A percentile compares a stretch with the other conserved stretches of the same genome.
Evolutionary conservation across 495 filamentous ascomycete species (phyloP).

Genomic region (Durotheca rogersii): DNA sequence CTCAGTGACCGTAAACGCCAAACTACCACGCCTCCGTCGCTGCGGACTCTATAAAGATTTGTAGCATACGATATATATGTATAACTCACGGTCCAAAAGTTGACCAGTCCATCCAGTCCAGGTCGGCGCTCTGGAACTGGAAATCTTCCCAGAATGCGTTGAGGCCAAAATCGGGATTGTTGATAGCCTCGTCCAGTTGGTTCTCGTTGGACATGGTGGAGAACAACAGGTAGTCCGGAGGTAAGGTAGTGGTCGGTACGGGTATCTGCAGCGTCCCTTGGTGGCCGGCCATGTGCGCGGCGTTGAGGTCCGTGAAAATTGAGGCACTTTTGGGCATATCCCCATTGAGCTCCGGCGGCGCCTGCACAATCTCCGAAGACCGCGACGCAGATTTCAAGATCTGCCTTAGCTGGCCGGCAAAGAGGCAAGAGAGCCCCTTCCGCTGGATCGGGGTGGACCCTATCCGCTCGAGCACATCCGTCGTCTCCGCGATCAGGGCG

Average conservation of each 20-base stretch:
- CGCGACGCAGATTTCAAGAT: conserved; percentile 33
- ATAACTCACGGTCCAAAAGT: conserved; percentile 29
- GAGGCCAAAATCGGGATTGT: conserved; percentile 36
- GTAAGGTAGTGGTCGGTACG: conserved; percentile 26
- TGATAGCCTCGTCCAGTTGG: conserved; percentile 37
- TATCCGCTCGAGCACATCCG: conserved; percentile 66
- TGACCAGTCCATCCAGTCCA: conserved; percentile 41
- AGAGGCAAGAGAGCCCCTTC: conserved; percentile 50
- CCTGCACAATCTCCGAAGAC: conserved; percentile 24
- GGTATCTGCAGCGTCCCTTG: conserved; percentile 30
- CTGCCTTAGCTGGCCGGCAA: conserved; percentile 34
- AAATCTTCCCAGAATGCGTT: conserved; percentile 37
- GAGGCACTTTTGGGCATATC: conserved; percentile 15
- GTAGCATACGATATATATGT: no score
- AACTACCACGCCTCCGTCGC: conserved; percentile 9
- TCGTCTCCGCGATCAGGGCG: conserved; percentile 67
- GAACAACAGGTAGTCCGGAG: conserved; percentile 34
- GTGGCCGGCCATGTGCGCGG: conserved; percentile 25
- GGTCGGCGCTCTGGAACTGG: conserved; percentile 34
- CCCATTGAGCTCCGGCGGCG: conserved; percentile 20
- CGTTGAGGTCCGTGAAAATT: conserved; percentile 27
- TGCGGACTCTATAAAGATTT: conserved; percentile 11
- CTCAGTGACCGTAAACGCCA: conserved; percentile 21
- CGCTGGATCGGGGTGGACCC: conserved; percentile 63
- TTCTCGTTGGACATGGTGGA: conserved; percentile 39